Evolutionary conservation across 352 stramenopile species (phyloP), one percentile per base, ranked within the genome.

Genomic region (Pythium graminicola): DNA sequence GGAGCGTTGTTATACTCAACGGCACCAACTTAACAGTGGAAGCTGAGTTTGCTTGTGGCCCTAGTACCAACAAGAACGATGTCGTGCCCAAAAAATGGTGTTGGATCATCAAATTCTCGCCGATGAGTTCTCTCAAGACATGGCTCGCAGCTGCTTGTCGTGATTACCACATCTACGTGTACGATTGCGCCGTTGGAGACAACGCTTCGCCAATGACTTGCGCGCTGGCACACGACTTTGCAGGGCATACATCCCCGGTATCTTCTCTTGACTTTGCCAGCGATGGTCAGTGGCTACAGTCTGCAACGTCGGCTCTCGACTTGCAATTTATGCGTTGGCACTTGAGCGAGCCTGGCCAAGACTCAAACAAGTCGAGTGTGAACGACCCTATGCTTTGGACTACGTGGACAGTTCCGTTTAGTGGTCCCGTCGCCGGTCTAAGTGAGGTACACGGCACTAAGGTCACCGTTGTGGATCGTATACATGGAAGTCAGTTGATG

Each of bases 81-180:
- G 38, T 43, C n/a, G 41, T 36, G 14, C 46, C 54, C 3, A 60
- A 65, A 10, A 85, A 77, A 32, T 85, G 70, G 74, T 86, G 74
- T 33, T 74, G 59, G 5, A 49, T 52, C 7, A 42, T 89, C 1
- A 73, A 70, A 48, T 93, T 88, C 27, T 77, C 64, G 1, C 64
- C 72, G 6, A 3, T n/a, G 6, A 20, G 45, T 2, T 63, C 44
- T 16, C 26, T 24, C 46, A 55, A 55, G 11, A 28, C 55, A 52
- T 51, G 71, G 47, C 64, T 69, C 67, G 56, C 77, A 56, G 44
- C 60, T 69, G 82, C 67, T 1, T 89, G 70, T 57, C 72, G 78
- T 20, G 76, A 95, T 56, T 87, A 72, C 38, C 76, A 72, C 23
- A 70, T 95, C 16, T 93, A 93, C 61, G 64, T 95, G 6, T 90